Evolutionary conservation across 192 early-diverging fungal genomes (phyloP), one percentile per base, ranked within the genome.

Genomic region (Endogone sp.): DNA sequence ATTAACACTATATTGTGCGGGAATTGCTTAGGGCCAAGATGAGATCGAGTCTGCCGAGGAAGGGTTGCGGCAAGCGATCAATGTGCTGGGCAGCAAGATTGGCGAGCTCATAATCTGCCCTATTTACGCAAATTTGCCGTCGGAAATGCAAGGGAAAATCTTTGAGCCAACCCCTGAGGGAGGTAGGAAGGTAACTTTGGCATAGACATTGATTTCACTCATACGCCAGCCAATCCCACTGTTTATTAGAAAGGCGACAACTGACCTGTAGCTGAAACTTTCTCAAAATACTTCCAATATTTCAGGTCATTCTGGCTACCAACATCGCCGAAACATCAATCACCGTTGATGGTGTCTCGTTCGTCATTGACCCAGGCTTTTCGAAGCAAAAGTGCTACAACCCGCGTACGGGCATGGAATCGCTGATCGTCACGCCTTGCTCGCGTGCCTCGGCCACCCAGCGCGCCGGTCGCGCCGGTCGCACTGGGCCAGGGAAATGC

Each of bases 321-420:
- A 99, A 99, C 78, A 97, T 99, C 86, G 98, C 98, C 4, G 98
- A 99, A 75, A 99, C 98, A 0, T 94, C 92, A 2, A 96, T 99
- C 70, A 99, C 98, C 0, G 93, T 97, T 44, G 95, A 99, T 71
- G 96, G 98, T 44, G 90, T 99, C 32, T 84, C 92, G 20, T 99
- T 91, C 82, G 98, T 99, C 24, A 95, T 99, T 60, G 98, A 99
- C 74, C 95, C 98, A 6, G 98, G 98, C 0, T 98, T 98, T 80
- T 92, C 90, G 62, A 99, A 99, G 85, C 92, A 96, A 78, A 93
- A 94, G 71, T 87, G 90, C 23, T 99, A 97, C 77, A 96, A 98
- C 67, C 92, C 97, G 60, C 90, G 92, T 63, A 86, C 90, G 3
- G 94, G 94, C 16, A 98, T 99, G 96, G 97, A 99, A 79, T 94